These are phyloP conservation scores for Plectosphaerella plurivora DNA, from an alignment of 2,329 filamentous ascomycete species.

Conservation along the genomic window DNA sequence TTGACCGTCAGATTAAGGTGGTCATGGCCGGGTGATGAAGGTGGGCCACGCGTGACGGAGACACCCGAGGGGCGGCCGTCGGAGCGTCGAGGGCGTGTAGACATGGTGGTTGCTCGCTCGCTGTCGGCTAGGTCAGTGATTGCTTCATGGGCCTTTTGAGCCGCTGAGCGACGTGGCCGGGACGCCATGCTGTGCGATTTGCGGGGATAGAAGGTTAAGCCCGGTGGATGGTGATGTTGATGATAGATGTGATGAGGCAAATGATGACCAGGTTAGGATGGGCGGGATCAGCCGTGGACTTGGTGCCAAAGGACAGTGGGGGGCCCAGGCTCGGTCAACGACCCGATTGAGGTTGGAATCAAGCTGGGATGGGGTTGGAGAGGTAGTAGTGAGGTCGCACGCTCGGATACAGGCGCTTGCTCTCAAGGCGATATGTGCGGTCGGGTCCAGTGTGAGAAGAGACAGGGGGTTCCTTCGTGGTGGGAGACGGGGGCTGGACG, in stretches of 20 bases:
- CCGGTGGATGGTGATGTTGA: too few species aligned
- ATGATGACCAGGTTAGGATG: neutral
- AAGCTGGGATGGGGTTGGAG: neutral
- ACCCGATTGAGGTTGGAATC: neutral
- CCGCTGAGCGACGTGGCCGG: constrained; percentile 42
- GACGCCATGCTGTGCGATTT: constrained; percentile 32
- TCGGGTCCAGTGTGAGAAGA: too few species aligned
- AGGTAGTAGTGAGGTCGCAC: neutral
- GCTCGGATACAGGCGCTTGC: too few species aligned
- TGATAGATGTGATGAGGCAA: too few species aligned
- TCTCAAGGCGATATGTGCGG: too few species aligned
- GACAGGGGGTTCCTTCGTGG: too few species aligned
- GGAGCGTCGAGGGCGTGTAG: constrained; percentile 44
- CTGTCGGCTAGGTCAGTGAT: constrained; percentile 44
- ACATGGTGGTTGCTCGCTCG: constrained; percentile 43
- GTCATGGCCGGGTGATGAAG: constrained; percentile 38
- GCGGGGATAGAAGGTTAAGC: neutral
- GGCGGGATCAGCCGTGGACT: neutral
- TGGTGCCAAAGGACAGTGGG: neutral
- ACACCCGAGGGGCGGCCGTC: constrained; percentile 38
- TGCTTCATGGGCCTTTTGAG: constrained; percentile 35
- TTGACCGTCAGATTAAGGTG: constrained; percentile 49
- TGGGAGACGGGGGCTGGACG: too few species aligned
- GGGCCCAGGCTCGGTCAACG: too few species aligned
- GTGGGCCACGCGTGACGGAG: constrained; percentile 37